Conservation (phyloP, 78 protist genomes). For the Dictyostelium firmibasis region DNA sequence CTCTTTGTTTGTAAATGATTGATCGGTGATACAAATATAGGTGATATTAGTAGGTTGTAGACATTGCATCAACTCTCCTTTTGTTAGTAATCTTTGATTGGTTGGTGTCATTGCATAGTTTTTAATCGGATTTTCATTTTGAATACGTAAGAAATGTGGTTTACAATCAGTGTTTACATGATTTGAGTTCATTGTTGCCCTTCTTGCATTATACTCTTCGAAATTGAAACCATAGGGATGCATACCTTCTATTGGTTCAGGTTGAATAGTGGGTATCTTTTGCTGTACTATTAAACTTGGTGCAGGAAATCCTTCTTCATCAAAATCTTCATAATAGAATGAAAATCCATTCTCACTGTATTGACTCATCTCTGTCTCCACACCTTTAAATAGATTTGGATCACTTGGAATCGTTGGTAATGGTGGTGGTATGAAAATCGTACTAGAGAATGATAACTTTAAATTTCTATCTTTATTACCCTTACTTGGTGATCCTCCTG, state of each 20-base stretch:
- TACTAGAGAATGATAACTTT: background rate
- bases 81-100: background rate
- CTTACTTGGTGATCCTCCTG: background rate
- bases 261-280: conserved; percentile 5
- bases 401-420: background rate
- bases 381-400: background rate
- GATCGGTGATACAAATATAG: conserved; percentile 34
- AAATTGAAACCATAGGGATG: conserved; percentile 44
- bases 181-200: background rate
- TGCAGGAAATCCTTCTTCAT: background rate
- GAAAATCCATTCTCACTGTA: conserved; percentile 12
- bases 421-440: conserved; percentile 9
- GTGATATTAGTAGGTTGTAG: background rate
- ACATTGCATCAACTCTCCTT: background rate
- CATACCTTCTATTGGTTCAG: conserved; percentile 46
- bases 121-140: conserved; percentile 11
- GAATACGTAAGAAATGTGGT: conserved; percentile 33
- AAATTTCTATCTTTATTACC: background rate
- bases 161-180: background rate
- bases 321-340: conserved; percentile 55
- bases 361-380: conserved; percentile 35
- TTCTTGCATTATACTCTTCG: background rate
- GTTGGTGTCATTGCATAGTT: conserved; percentile 1
- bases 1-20: background rate
- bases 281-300: background rate